Percentiles rank a stretch among this genome's conserved stretches.
Conservation (phyloP, 2,329 filamentous ascomycete species). For the Lasiodiplodia gonubiensis region DNA sequence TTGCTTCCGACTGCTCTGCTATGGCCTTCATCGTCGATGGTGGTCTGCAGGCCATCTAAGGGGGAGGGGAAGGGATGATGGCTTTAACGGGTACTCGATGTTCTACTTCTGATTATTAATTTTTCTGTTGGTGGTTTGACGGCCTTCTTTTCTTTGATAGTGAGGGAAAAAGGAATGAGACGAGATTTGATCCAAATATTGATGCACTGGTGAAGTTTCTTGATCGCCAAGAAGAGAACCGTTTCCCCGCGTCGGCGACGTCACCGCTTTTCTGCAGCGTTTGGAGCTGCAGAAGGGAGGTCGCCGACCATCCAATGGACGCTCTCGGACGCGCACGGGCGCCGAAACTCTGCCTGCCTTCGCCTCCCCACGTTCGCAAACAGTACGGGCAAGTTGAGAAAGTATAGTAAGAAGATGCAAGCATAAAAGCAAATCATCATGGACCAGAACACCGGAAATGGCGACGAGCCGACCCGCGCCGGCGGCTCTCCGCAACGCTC, state of each 20-base stretch:
- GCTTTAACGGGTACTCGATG: background rate
- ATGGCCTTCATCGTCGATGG: background rate
- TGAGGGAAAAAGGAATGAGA: background rate
- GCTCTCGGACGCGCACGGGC: background rate
- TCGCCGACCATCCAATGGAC: conserved; percentile 9
- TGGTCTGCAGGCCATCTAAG: background rate
- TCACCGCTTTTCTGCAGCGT: background rate
- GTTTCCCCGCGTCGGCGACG: background rate
- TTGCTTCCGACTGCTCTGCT: background rate
- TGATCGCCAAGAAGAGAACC: background rate
- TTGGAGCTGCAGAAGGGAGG: background rate
- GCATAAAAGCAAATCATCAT: background rate
- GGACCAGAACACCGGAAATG: background rate
- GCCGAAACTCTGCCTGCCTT: background rate
- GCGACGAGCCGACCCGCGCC: conserved; percentile 20
- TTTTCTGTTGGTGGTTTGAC: background rate
- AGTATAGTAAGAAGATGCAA: background rate
- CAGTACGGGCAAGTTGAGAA: background rate
- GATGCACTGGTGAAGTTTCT: too few relatives aligned
- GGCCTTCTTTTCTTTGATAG: background rate
- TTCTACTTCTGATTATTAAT: background rate
- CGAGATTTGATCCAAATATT: background rate
- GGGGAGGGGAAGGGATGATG: background rate
- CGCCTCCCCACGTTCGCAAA: background rate
- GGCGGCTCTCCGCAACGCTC: background rate